Evolutionary conservation across 805 yeast species (phyloP).

Genomic region (Saccharomycopsis olivae): DNA sequence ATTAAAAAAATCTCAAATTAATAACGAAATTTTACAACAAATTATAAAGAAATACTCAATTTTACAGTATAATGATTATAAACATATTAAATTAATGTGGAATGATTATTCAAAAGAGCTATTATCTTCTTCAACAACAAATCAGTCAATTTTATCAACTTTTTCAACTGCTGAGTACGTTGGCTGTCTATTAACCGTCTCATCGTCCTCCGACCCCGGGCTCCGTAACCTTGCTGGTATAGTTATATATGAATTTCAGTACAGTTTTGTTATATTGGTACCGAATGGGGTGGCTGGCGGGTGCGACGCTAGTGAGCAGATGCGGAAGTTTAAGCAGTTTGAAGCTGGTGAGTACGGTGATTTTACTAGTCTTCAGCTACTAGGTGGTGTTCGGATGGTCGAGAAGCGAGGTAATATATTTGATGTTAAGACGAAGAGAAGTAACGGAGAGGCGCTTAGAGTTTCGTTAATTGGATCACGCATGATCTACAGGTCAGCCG

Average conservation of each 20-base stretch:
- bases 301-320: conserved; percentile 2
- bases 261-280: conserved; percentile 11
- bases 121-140: background rate
- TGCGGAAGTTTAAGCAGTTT: background rate
- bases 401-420: conserved; percentile 63
- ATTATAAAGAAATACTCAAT: background rate
- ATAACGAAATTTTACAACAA: background rate
- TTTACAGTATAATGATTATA: conserved; percentile 10
- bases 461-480: conserved; percentile 52
- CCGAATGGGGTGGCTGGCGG: conserved; percentile 13
- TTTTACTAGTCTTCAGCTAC: conserved; percentile 19
- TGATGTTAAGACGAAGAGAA: conserved; percentile 33
- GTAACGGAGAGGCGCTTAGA: background rate
- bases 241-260: conserved; percentile 16
- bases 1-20: background rate
- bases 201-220: background rate
- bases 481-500: conserved; percentile 62
- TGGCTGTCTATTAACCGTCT: conserved; percentile 12
- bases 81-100: conserved; percentile 11
- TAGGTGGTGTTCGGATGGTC: conserved; percentile 59
- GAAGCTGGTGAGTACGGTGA: background rate
- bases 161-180: conserved; percentile 15
- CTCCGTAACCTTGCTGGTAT: conserved; percentile 11
- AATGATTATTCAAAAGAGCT: conserved; percentile 9
- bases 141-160: conserved; percentile 11